phyloP scores from a whole-genome alignment of 2,329 filamentous ascomycete species.

The Aspergillus oerlinghausenensis region DNA sequence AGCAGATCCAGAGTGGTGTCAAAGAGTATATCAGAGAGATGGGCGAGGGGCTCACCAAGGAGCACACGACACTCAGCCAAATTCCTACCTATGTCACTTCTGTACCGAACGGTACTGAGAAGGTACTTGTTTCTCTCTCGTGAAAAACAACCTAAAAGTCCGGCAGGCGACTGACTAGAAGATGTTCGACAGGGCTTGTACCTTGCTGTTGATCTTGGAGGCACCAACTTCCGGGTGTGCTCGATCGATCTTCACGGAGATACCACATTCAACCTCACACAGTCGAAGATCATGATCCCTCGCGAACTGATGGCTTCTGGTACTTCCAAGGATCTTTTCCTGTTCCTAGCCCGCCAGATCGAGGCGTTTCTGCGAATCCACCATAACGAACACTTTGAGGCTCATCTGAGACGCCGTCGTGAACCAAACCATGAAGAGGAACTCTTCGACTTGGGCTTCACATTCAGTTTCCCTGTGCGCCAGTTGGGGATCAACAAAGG shows the following conservation, averaged over 20 bases:
- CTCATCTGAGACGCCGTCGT: constrained; percentile 61
- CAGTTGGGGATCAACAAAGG: constrained; percentile 95
- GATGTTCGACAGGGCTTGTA: constrained; percentile 69
- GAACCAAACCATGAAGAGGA: constrained; percentile 65
- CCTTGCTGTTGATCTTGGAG: constrained; percentile 93
- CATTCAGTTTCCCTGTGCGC: constrained; percentile 94
- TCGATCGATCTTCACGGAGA: constrained; percentile 91
- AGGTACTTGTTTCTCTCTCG: constrained; percentile 52
- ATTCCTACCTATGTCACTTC: constrained; percentile 96
- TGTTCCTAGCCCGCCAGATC: constrained; percentile 89
- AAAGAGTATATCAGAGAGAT: constrained; percentile 83
- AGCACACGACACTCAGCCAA: constrained; percentile 81
- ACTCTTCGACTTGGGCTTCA: constrained; percentile 94
- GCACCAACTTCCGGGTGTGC: constrained; percentile 97
- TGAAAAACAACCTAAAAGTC: neutral
- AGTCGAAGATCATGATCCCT: constrained; percentile 88
- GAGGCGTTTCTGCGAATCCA: constrained; percentile 81
- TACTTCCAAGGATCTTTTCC: constrained; percentile 80
- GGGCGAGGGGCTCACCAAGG: constrained; percentile 73
- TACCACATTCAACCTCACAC: constrained; percentile 88
- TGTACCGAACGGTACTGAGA: constrained; percentile 95
- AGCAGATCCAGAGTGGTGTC: constrained; percentile 74
- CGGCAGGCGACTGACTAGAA: neutral
- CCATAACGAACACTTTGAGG: constrained; percentile 80
- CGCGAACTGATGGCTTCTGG: constrained; percentile 85